Percentiles rank a stretch among this genome's conserved stretches.
phyloP scores from a whole-genome alignment of 2,329 filamentous ascomycete genomes.

The Fonsecaea nubica region DNA sequence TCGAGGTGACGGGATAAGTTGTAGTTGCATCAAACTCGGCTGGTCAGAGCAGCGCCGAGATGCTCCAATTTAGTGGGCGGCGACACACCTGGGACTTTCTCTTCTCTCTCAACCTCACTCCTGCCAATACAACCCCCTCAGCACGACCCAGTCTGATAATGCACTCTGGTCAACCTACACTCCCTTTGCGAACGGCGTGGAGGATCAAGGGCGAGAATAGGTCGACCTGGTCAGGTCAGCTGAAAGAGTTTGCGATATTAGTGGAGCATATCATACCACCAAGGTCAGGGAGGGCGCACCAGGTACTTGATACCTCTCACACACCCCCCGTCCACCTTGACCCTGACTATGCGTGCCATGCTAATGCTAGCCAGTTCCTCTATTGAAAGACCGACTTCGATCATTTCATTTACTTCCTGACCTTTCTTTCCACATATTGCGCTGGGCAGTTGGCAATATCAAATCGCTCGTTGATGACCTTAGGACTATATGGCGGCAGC shows the following conservation, averaged over 20 bases:
- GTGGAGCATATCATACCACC: conserved; percentile 31
- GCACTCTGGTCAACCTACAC: conserved; percentile 25
- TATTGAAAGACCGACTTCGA: conserved; percentile 21
- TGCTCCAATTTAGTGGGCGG: conserved; percentile 31
- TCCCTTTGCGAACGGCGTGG: conserved; percentile 25
- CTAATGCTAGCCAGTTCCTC: conserved; percentile 27
- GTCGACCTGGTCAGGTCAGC: conserved; percentile 2
- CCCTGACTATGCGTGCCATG: conserved; percentile 1
- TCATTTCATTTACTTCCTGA: conserved; percentile 29
- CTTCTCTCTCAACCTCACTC: conserved; percentile 25
- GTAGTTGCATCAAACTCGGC: conserved; percentile 25
- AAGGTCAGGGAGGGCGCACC: conserved; percentile 15
- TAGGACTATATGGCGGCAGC: conserved; percentile 29
- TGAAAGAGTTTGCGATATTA: conserved; percentile 16
- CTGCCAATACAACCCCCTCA: conserved; percentile 20
- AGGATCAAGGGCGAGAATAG: conserved; percentile 3
- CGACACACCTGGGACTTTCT: conserved; percentile 24
- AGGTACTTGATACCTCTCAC: conserved; percentile 23
- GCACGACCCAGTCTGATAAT: conserved; percentile 30
- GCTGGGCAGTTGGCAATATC: conserved; percentile 30
- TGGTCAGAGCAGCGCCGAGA: conserved; percentile 25
- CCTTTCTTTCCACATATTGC: conserved; percentile 22
- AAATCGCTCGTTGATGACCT: conserved; percentile 28
- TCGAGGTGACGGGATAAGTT: conserved; percentile 14
- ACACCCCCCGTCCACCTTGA: background rate